Base-by-base conservation (phyloP, 139 green algal genomes). In the Cymbomonas tetramitiformis region DNA sequence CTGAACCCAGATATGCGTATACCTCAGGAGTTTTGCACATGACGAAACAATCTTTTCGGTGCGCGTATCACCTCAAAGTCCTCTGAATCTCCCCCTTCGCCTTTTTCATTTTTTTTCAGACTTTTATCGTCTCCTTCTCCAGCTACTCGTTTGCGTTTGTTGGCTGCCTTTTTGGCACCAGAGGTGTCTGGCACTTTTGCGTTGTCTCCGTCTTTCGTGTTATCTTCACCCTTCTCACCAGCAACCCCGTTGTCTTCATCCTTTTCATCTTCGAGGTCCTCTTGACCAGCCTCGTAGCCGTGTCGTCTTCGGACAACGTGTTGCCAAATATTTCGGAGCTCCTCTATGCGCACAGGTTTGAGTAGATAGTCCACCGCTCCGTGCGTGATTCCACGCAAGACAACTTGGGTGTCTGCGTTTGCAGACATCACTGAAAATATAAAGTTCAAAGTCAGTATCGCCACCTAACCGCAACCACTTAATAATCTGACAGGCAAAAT, bases 351-450 rank as follows among this genome's bases (percentile, higher is more conserved):
- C 18, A 97, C 86, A 18, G 90, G 90, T 61, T 97, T 97, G 52
- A 97, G 90, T 0, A 97, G 69, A 46, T 94, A 96, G 70, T 97
- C 90, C 1, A 91, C 86, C 0, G 90, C 90, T 7, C 90, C 90
- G 57, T 95, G 85, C 2, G 82, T 95, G 1, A 97, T 86, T 3
- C 90, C 90, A 19, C 79, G 72, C 58, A 96, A 71, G 2, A 96
- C 90, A 2, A 86, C 82, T 46, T 69, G 72, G 0, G 86, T 94
- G 34, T 95, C 87, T 0, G 80, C 83, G 51, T 93, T 90, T 12
- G 80, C 84, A 0, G 82, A 93, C 87, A 97, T 96, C 90, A 97
- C 83, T 94, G 78, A 0, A 15, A 24, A 51, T n/a, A 51, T 25
- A n/a, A n/a, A n/a, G n/a, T n/a, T n/a, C n/a, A n/a, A n/a, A n/a